Conservation (phyloP, 305 asterid species). For the Fraxinus paxiana region DNA sequence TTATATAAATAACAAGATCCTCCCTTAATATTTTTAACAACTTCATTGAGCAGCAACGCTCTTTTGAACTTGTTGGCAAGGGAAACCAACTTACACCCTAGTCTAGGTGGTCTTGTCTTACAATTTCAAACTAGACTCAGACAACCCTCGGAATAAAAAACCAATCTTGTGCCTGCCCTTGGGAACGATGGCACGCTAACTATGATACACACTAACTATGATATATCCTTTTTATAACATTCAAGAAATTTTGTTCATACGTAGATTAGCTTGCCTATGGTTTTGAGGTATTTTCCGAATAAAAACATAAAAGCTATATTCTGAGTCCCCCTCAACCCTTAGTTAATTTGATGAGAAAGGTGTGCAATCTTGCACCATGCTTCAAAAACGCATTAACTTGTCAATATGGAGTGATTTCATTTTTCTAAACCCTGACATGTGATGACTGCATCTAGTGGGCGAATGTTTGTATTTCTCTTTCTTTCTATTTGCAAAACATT, state of each 20-base stretch:
- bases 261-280: not conserved
- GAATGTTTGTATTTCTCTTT: not conserved
- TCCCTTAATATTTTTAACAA: not conserved
- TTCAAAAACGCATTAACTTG: not conserved
- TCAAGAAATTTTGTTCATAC: not conserved
- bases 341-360: not conserved
- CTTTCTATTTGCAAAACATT: not conserved
- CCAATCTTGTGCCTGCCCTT: not conserved
- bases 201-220: no score
- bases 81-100: not conserved
- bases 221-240: not conserved
- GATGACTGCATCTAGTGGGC: not conserved
- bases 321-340: not conserved
- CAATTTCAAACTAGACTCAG: not conserved
- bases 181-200: not conserved
- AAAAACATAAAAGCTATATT: not conserved
- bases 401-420: not conserved
- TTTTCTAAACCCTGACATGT: not conserved
- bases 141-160: not conserved
- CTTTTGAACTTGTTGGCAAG: not conserved
- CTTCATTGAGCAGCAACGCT: not conserved
- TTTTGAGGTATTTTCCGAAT: not conserved
- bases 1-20: not conserved
- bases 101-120: not conserved
- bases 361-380: not conserved